These are phyloP conservation scores for Parietichytrium sp. DNA, from an alignment of 108 stramenopile genomes.

Conservation along the genomic window DNA sequence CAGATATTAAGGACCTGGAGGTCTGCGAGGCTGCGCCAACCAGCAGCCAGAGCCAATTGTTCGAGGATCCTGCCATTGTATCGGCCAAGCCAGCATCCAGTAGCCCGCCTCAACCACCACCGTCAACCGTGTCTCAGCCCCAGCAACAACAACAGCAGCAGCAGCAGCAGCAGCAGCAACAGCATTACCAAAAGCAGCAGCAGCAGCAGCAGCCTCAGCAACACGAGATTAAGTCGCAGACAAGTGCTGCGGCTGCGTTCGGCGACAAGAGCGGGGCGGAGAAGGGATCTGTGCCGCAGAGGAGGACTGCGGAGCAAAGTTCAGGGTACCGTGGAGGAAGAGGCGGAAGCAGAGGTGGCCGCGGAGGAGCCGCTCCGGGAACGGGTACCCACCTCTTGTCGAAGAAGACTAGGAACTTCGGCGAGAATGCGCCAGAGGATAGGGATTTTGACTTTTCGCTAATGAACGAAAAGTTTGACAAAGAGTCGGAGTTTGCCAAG, in stretches of 20 bases:
- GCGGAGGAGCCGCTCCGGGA: constrained; percentile 39
- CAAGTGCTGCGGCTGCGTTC: too few species aligned
- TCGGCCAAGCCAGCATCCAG: neutral
- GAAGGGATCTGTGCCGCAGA: too few species aligned
- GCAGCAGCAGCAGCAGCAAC: too few species aligned
- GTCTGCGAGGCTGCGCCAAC: constrained; percentile 71
- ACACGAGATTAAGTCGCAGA: too few species aligned
- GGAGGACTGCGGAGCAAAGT: neutral
- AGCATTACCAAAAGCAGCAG: too few species aligned
- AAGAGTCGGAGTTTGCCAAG: constrained; percentile 42
- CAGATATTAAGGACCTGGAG: constrained; percentile 92
- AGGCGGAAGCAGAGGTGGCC: neutral
- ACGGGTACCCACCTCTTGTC: constrained; percentile 45
- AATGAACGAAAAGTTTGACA: constrained; percentile 47
- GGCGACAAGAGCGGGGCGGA: too few species aligned
- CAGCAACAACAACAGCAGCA: neutral
- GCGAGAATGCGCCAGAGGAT: constrained; percentile 37
- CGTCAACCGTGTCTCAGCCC: neutral
- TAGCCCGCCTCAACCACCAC: neutral
- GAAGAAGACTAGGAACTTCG: constrained; percentile 36
- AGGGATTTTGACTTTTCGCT: constrained; percentile 50
- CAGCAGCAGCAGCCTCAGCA: too few species aligned
- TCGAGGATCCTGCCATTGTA: constrained; percentile 45
- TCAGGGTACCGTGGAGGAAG: neutral
- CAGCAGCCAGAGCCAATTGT: neutral